Evolutionary conservation across 495 filamentous ascomycete genomes (phyloP).

Genomic region (Pseudomonodictys pantanalensis): DNA sequence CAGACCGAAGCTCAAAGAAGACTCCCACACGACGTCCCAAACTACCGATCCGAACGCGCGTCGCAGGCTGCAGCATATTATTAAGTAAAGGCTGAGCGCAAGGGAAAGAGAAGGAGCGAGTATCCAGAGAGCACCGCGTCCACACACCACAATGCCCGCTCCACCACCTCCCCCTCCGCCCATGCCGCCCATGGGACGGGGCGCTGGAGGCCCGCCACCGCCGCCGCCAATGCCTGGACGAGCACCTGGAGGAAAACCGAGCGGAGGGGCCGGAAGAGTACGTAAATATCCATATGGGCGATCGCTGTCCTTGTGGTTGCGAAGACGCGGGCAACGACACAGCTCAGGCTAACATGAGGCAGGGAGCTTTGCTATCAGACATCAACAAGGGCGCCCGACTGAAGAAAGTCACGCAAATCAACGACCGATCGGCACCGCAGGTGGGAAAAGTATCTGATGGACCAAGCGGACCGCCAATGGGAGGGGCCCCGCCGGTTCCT

Average conservation of each 20-base stretch:
- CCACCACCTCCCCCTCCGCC: slow-evolving; percentile 72
- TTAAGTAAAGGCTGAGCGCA: not conserved
- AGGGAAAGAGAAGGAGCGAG: slow-evolving; percentile 10
- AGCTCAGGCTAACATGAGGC: slow-evolving; percentile 36
- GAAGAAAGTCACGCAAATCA: slow-evolving; percentile 76
- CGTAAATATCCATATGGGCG: slow-evolving; percentile 31
- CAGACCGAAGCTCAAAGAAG: slow-evolving; percentile 22
- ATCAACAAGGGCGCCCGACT: slow-evolving; percentile 78
- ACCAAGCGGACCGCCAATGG: slow-evolving; percentile 57
- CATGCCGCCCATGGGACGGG: slow-evolving; percentile 42
- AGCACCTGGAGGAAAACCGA: slow-evolving; percentile 47
- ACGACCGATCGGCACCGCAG: slow-evolving; percentile 86
- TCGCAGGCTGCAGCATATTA: slow-evolving; percentile 12
- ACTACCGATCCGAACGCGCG: slow-evolving; percentile 2
- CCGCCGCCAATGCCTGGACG: slow-evolving; percentile 54
- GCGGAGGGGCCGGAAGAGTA: slow-evolving; percentile 53
- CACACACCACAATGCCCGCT: slow-evolving; percentile 54
- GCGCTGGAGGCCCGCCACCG: slow-evolving; percentile 59
- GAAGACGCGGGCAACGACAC: slow-evolving; percentile 12
- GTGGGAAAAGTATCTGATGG: slow-evolving; percentile 57
- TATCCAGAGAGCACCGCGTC: not conserved
- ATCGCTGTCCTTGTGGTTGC: not conserved
- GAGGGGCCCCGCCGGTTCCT: slow-evolving; percentile 80
- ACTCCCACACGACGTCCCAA: not conserved
- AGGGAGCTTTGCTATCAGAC: slow-evolving; percentile 88